Conservation (phyloP, 2,329 filamentous ascomycete species). For the Xylariaceae sp. region DNA sequence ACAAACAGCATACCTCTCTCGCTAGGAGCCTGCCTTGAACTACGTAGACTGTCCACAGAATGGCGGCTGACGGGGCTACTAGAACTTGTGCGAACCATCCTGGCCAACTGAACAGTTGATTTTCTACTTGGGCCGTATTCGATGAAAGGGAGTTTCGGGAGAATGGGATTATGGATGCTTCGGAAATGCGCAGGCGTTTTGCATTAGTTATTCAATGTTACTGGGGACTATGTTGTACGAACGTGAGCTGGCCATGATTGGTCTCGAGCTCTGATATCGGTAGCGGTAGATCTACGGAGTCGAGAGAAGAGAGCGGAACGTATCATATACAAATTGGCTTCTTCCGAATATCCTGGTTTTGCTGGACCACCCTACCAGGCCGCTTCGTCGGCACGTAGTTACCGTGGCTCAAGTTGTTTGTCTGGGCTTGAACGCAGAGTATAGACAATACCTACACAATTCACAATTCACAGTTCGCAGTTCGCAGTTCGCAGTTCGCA, state of each 20-base stretch:
- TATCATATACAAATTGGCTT: neutral
- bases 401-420: no score
- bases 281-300: conserved; percentile 8
- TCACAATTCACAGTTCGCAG: no score
- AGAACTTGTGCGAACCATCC: conserved; percentile 82
- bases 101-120: conserved; percentile 60
- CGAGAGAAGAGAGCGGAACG: neutral
- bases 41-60: neutral
- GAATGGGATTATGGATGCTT: conserved; percentile 24
- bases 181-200: conserved; percentile 28
- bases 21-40: neutral
- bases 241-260: conserved; percentile 17
- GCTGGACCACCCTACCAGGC: no score
- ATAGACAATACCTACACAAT: no score
- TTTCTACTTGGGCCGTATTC: conserved; percentile 12
- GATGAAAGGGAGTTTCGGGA: conserved; percentile 27
- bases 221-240: conserved; percentile 18
- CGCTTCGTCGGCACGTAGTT: no score
- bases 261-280: conserved; percentile 17
- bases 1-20: neutral
- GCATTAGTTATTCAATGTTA: conserved; percentile 23
- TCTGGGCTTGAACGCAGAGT: no score
- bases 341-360: neutral
- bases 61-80: conserved; percentile 11
- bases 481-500: no score